Conservation (phyloP, 305 asterid genomes). For the Ajuga reptans region DNA sequence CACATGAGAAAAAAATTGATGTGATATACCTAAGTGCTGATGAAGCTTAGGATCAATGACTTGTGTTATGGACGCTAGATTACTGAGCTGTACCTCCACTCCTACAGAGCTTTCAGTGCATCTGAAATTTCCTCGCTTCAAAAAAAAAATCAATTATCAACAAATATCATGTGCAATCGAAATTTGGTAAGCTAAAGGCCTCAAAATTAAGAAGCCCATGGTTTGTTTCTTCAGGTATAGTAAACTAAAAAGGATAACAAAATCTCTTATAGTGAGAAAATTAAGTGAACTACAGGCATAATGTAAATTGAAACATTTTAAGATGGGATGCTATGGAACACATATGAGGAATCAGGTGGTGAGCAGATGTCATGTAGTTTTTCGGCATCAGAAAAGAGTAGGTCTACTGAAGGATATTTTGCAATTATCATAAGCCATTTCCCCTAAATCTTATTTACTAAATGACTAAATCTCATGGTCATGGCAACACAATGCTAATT, state of each 20-base stretch:
- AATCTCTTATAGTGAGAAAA: not conserved
- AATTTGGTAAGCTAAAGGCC: slow-evolving; percentile 10
- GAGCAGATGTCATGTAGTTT: not conserved
- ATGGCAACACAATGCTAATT: not conserved
- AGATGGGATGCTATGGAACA: not conserved
- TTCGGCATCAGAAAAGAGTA: slow-evolving; percentile 6
- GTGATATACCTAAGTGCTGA: slow-evolving; percentile 68
- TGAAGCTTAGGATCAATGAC: slow-evolving; percentile 92
- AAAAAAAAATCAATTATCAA: slow-evolving; percentile 27
- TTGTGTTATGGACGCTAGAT: slow-evolving; percentile 78
- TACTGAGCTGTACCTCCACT: slow-evolving; percentile 76
- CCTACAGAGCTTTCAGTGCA: slow-evolving; percentile 84
- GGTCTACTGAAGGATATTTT: not conserved
- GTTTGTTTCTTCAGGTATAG: not conserved
- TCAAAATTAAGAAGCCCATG: not conserved
- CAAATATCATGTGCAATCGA: slow-evolving; percentile 25
- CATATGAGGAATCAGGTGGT: not conserved
- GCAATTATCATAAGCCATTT: not conserved
- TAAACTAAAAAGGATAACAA: not conserved
- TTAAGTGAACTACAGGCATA: not conserved
- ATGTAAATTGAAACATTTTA: not conserved
- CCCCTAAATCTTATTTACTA: not conserved
- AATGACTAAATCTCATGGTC: not conserved
- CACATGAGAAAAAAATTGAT: not conserved
- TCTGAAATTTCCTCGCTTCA: slow-evolving; percentile 94